Evolutionary conservation across 352 stramenopile species (phyloP), one percentile per base, ranked within the genome.

Genomic region (Aphanomyces stellatus): DNA sequence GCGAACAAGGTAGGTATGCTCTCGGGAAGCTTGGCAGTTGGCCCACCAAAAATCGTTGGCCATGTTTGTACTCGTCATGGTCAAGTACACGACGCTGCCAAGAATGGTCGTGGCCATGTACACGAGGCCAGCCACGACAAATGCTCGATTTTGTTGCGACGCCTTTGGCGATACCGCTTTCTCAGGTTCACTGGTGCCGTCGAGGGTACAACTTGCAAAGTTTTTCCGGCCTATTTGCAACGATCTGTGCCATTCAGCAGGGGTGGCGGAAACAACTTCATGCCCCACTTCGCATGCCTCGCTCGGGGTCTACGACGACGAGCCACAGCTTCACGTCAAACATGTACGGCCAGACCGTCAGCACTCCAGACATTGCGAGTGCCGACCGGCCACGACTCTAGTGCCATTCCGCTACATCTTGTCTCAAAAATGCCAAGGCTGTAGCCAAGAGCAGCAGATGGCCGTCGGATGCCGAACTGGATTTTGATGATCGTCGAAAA

Each of bases 31-130:
- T 17, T 67, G 57, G 41, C 24, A 67, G 49, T 41, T 59, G 60
- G 60, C 60, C 60, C 60, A 67, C 60, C 60, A 67, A 41, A 67
- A 67, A 22, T 67, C 60, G 28, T 67, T 67, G 7, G 49, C 41
- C 40, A 67, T 56, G 30, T 57, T 67, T 10, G 48, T 33, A 15
- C 13, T 43, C 19, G 60, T 57, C 28, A 67, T 24, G 10, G 25
- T 15, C 15, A 67, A 22, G 30, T 59, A 67, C 37, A 41, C 37
- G 35, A 67, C 10, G 30, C 60, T 67, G 10, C 60, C 41, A 22
- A 59, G 24, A 22, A 67, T 51, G 2, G 60, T 67, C n/a, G 49
- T 11, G 7, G 48, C 24, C 10, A 67, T 17, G 34, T 67, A 67
- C 1, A n/a, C 25, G 17, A 67, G 17, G 5, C 60, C 60, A 40